Evolutionary conservation across 352 stramenopile genomes (phyloP), one percentile per base, ranked within the genome.

Genomic region (Elongisporangium undulatum): DNA sequence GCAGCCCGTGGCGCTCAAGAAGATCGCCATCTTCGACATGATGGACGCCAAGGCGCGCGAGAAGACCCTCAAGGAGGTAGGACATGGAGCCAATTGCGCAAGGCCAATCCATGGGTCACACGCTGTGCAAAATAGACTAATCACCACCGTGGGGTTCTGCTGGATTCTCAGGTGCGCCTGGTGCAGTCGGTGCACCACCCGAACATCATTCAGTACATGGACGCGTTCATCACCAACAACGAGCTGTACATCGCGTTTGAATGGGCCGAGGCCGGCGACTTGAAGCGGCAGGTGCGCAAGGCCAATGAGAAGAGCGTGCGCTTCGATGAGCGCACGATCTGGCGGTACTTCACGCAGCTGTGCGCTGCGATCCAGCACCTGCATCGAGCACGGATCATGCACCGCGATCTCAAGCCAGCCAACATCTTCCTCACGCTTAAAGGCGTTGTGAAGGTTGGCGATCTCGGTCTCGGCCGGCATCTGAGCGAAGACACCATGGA

Each of bases 161-260:
- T 41, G 20, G 51, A 38, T 53, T 24, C n/a, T 24, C 50, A 77
- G 68, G 66, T 98, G 51, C 69, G 79, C 38, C 68, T 98, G 29
- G 75, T 98, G 53, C 89, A 98, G 68, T 91, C 79, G 5, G 75
- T 98, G 49, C 57, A 72, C 26, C 93, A 98, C 58, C 74, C 72
- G 0, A 97, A 98, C 68, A 93, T 98, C 51, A 89, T 98, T 59
- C 75, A 93, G 68, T 98, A 97, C 58, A 56, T 96, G 20, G 93
- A 98, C 68, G 85, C 83, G 24, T 98, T 98, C 61, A 74, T 98
- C 13, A 77, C 89, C 41, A 76, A 90, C 22, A 91, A 96, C 49
- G 85, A 97, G 64, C 82, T 98, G 12, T 87, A 91, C 63, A 98
- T 98, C 68, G 90, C 92, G 19, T 97, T 98, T 63, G 92, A 98